Evolutionary conservation across 805 yeast species (phyloP).

Genomic region (Pichia ethanolica): DNA sequence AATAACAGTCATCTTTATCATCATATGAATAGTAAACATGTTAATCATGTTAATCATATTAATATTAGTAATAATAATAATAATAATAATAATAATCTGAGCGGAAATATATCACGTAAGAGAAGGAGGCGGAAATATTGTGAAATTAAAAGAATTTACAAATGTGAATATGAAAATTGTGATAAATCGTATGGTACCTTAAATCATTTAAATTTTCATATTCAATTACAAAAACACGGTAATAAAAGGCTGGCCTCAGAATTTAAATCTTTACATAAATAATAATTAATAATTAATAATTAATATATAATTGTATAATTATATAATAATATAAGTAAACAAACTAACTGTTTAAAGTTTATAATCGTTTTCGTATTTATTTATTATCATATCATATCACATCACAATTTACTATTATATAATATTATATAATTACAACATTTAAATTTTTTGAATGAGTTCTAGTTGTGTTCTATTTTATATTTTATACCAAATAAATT

Average conservation of each 20-base stretch:
- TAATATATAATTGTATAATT: background rate
- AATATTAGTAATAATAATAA: background rate
- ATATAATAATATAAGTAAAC: background rate
- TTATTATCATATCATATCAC: too few species aligned
- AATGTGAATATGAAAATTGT: constrained; percentile 41
- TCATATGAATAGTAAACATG: too few species aligned
- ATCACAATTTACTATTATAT: too few species aligned
- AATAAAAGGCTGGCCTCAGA: constrained; percentile 46
- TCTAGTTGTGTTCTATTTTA: too few species aligned
- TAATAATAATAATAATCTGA: background rate
- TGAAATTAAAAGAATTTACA: constrained; percentile 48
- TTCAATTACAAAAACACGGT: constrained; percentile 49
- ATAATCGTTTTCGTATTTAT: too few species aligned
- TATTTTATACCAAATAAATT: too few species aligned
- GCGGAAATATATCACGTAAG: constrained; percentile 17
- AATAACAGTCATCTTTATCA: too few species aligned
- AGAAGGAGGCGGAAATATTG: constrained; percentile 48
- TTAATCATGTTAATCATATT: background rate
- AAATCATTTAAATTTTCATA: constrained; percentile 53
- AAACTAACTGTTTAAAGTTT: too few species aligned
- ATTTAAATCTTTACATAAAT: constrained; percentile 35
- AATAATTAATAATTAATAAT: background rate
- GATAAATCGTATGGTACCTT: constrained; percentile 52
- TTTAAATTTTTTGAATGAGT: too few species aligned
- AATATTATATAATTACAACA: too few species aligned